Conservation (phyloP, 305 asterid species). For the Fraxinus dipetala region DNA sequence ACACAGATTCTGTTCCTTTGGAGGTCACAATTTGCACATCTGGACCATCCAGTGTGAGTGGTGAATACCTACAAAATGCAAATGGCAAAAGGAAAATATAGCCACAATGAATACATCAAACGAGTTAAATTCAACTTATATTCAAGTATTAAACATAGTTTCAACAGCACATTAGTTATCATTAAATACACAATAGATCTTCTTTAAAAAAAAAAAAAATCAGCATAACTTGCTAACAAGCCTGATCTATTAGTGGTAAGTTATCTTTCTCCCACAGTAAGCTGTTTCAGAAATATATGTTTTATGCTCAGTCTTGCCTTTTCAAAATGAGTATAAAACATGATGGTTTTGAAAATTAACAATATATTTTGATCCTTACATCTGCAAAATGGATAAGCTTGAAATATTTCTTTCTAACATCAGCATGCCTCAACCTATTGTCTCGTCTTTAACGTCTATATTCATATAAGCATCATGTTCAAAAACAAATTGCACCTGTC, state of each 20-base stretch:
- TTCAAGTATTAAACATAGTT: not conserved
- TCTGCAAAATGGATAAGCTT: conserved; percentile 84
- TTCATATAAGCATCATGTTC: conserved; percentile 8
- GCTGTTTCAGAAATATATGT: not conserved
- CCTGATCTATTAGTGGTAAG: not conserved
- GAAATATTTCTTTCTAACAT: conserved; percentile 82
- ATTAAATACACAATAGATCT: not conserved
- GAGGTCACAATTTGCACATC: conserved; percentile 77
- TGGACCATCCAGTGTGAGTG: conserved; percentile 97
- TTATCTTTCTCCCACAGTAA: not conserved
- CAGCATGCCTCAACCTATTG: conserved; percentile 81
- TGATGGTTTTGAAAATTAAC: not conserved
- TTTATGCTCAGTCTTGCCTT: not conserved
- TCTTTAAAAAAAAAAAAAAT: not conserved
- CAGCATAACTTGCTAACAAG: not conserved
- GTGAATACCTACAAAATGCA: conserved; percentile 63
- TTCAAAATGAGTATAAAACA: not conserved
- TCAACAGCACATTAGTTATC: not conserved
- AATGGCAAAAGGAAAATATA: not conserved
- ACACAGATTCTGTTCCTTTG: conserved; percentile 82
- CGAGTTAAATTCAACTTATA: not conserved
- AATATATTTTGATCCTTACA: not conserved
- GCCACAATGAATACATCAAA: not conserved
- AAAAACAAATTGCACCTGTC: conserved; percentile 54
- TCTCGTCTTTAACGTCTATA: not conserved